Base-by-base conservation (phyloP, 1,139 yeast genomes). In the Arxiozyma telluris region DNA sequence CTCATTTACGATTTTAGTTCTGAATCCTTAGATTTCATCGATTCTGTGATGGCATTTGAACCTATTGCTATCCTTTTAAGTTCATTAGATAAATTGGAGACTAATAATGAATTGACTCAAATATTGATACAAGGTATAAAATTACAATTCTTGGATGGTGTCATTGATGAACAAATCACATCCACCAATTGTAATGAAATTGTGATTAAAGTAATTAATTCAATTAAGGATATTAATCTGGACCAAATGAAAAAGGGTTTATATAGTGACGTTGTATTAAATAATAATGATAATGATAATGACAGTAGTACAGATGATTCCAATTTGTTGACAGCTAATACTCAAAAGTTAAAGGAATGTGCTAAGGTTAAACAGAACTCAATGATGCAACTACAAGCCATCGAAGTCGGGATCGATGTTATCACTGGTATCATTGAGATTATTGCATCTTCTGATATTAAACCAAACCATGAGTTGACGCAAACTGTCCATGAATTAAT, bases 381-480 rank as follows among this genome's bases (percentile, higher is more conserved):
- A 8, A 77, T 81, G 60, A 71, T 79, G 46, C 76, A 80, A 50
- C 70, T 85, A 49, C 83, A 82, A 65, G 77, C 86, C 4, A 73
- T 87, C 39, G 96, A 88, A 62, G 76, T 84, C 0, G 75, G 86
- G 0, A 71, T 90, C 44, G 97, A 91, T 65, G 70, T 91, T 42
- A 74, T 87, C 41, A 82, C 96, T 0, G 84, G 93, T 1, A 73
- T 84, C 8, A 79, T 87, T 61, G 97, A 91, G 61, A 71, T 74
- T 18, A 66, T 83, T 52, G 74, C 74, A n/a, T 53, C 56, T 23
- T 50, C 49, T 7, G 54, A 60, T 5, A 52, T 53, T 25, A 70
- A 53, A 54, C 63, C 50, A 6, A 59, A 64, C 3, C 71, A 68
- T 1, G 57, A 70, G 20, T 57, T 71, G 2, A 54, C 66, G 1